These are phyloP conservation scores for Hyaloperonospora brassicae DNA, from an alignment of 352 stramenopile species.

Conservation along the genomic window DNA sequence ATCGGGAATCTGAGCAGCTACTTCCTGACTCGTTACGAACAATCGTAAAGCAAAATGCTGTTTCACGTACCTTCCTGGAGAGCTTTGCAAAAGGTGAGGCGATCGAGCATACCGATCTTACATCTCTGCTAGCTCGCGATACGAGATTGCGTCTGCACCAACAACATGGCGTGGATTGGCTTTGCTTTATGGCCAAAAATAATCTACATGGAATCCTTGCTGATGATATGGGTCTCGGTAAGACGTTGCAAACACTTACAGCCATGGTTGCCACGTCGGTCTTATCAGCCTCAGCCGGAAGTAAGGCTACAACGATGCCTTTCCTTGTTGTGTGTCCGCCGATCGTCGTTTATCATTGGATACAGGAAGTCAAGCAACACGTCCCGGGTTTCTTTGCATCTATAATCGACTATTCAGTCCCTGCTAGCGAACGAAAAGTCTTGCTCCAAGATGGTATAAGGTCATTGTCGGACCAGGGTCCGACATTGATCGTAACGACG, in stretches of 20 bases:
- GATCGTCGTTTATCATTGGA: slow-evolving; percentile 93
- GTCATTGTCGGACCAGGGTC: slow-evolving; percentile 2
- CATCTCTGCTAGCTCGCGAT: slow-evolving; percentile 20
- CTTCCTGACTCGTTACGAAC: slow-evolving; percentile 14
- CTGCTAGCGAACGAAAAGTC: slow-evolving; percentile 35
- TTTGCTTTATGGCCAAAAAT: slow-evolving; percentile 62
- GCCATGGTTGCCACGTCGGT: slow-evolving; percentile 67
- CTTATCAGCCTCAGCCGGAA: slow-evolving; percentile 1
- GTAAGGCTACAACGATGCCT: not conserved
- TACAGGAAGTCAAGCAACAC: slow-evolving; percentile 82
- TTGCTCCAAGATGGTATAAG: slow-evolving; percentile 26
- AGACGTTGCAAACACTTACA: slow-evolving; percentile 93
- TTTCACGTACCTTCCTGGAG: slow-evolving; percentile 61
- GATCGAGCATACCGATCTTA: slow-evolving; percentile 33
- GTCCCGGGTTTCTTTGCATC: slow-evolving; percentile 55
- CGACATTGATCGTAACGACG: slow-evolving; percentile 56
- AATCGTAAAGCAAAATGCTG: slow-evolving; percentile 40
- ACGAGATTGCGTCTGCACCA: slow-evolving; percentile 59
- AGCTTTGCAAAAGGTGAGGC: slow-evolving; percentile 52
- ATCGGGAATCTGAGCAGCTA: slow-evolving; percentile 4
- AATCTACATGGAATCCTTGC: slow-evolving; percentile 73
- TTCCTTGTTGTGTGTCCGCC: slow-evolving; percentile 91
- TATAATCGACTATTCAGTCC: slow-evolving; percentile 75
- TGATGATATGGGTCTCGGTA: slow-evolving; percentile 89
- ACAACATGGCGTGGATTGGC: slow-evolving; percentile 71